These are phyloP conservation scores for Solanum neorickii DNA, from an alignment of 257 asterid species.

Conservation along the genomic window DNA sequence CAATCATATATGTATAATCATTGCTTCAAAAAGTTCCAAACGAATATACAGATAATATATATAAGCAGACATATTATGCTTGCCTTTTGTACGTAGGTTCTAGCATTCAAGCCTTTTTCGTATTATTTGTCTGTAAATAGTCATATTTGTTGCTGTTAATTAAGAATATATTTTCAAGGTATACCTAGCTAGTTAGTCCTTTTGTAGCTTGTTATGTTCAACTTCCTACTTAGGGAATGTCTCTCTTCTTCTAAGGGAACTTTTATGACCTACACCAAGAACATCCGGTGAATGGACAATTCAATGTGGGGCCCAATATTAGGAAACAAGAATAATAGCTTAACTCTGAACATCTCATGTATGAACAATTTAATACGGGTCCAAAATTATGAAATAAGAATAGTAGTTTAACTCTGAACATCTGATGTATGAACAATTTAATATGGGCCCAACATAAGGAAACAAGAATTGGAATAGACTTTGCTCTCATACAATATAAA, in stretches of 20 bases:
- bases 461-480: not conserved
- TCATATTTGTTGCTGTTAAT: not conserved
- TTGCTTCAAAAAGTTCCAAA: not conserved
- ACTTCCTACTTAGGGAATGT: not conserved
- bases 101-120: not conserved
- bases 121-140: not conserved
- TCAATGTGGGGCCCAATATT: not conserved
- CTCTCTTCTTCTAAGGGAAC: not conserved
- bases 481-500: not conserved
- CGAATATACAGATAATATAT: not conserved
- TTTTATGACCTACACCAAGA: not conserved
- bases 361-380: not conserved
- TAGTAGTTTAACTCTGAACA: too few relatives aligned
- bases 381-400: too few relatives aligned
- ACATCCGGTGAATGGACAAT: not conserved
- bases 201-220: not conserved
- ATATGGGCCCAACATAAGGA: not conserved
- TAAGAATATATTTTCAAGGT: not conserved
- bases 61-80: not conserved
- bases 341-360: too few relatives aligned
- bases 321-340: not conserved
- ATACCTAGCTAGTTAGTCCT: not conserved
- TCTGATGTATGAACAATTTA: too few relatives aligned
- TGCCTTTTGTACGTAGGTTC: not conserved
- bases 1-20: not conserved